phyloP scores from a whole-genome alignment of 2,329 filamentous ascomycete genomes.

The Bipolaris zeicola region DNA sequence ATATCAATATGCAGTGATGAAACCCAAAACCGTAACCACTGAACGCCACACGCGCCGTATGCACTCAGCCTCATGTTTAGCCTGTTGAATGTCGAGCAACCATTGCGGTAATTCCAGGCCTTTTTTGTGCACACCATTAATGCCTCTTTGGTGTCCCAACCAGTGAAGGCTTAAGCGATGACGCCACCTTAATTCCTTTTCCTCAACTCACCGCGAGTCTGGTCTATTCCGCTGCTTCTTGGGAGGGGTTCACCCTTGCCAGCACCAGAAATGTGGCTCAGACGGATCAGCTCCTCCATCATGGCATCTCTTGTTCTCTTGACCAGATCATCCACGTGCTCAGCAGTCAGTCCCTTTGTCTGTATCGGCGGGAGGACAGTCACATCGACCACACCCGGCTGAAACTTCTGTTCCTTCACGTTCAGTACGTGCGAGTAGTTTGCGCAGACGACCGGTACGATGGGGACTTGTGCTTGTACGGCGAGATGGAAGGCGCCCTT shows the following conservation, averaged over 20 bases:
- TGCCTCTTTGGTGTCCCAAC: not conserved
- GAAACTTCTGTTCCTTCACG: slow-evolving; percentile 51
- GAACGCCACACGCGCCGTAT: slow-evolving; percentile 16
- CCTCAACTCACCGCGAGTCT: slow-evolving; percentile 29
- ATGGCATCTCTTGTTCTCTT: slow-evolving; percentile 43
- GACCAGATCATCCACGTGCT: slow-evolving; percentile 43
- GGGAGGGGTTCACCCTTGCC: slow-evolving; percentile 37
- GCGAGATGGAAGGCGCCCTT: slow-evolving; percentile 98
- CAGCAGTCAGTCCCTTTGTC: slow-evolving; percentile 42
- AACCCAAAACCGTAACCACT: not conserved
- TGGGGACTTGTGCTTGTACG: slow-evolving; percentile 88
- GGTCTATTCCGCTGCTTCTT: slow-evolving; percentile 26
- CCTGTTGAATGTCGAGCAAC: not conserved
- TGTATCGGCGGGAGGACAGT: slow-evolving; percentile 45
- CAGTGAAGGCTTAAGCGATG: not conserved
- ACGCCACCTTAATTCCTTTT: slow-evolving; percentile 26
- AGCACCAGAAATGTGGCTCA: slow-evolving; percentile 36
- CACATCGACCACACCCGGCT: slow-evolving; percentile 61
- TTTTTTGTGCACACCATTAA: not conserved
- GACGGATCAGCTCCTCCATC: slow-evolving; percentile 44
- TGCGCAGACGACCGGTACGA: slow-evolving; percentile 74
- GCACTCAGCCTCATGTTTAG: not conserved
- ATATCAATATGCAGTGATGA: slow-evolving; percentile 18
- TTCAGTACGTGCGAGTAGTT: slow-evolving; percentile 58
- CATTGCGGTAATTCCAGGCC: not conserved